Conservation (phyloP, 345 rosid genomes). For the Arabidopsis arenosa region DNA sequence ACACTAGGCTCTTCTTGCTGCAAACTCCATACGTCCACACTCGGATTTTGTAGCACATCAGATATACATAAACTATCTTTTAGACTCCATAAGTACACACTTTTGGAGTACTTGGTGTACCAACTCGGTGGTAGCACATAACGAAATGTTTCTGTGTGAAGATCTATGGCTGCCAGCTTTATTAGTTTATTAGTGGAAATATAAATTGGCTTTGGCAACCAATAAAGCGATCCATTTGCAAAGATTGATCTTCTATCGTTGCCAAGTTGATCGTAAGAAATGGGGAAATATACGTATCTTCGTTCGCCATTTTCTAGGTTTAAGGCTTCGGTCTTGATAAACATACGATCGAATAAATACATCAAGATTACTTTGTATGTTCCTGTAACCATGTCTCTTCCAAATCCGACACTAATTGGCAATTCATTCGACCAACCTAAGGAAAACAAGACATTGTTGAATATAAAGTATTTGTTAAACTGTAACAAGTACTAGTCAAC, state of each 20-base stretch:
- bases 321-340: background rate
- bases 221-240: background rate
- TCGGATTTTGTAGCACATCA: conserved; percentile 21
- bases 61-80: background rate
- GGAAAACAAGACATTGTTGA: background rate
- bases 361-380: background rate
- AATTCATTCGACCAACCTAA: background rate
- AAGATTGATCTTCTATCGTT: background rate
- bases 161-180: background rate
- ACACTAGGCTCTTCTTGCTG: conserved; percentile 25
- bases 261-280: background rate
- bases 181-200: too few species aligned
- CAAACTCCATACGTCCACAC: conserved; percentile 19
- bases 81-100: background rate
- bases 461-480: too few species aligned
- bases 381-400: background rate
- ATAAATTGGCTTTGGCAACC: background rate
- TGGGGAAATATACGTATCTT: background rate
- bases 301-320: background rate
- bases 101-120: background rate
- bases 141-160: background rate
- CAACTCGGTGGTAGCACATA: background rate
- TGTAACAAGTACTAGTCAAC: too few species aligned
- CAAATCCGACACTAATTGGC: background rate
- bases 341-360: background rate